Conservation (phyloP, 2,329 filamentous ascomycete species). For the Arachnopeziza araneosa region DNA sequence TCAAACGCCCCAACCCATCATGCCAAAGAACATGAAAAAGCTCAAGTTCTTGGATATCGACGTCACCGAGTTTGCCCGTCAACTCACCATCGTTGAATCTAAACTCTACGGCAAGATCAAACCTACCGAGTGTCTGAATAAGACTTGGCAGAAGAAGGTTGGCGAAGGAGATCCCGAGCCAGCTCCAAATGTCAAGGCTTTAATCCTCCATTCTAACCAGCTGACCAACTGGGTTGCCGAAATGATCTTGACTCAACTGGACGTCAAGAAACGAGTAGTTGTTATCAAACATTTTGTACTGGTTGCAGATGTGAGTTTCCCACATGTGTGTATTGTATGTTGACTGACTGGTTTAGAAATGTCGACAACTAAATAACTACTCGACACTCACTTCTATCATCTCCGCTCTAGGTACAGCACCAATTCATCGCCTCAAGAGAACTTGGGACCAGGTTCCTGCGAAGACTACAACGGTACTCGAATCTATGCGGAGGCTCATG, state of each 20-base stretch:
- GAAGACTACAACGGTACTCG: conserved; percentile 71
- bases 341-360: conserved; percentile 62
- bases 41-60: conserved; percentile 98
- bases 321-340: background rate
- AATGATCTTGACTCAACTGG: conserved; percentile 93
- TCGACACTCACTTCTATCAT: conserved; percentile 97
- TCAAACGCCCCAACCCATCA: conserved; percentile 78
- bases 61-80: conserved; percentile 90
- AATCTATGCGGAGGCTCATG: conserved; percentile 92
- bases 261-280: conserved; percentile 92
- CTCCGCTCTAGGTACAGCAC: conserved; percentile 87
- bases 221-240: conserved; percentile 99
- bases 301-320: conserved; percentile 76
- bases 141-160: conserved; percentile 98
- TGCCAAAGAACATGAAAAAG: conserved; percentile 99
- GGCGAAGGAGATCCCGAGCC: conserved; percentile 75
- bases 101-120: conserved; percentile 93
- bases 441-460: conserved; percentile 94
- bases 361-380: conserved; percentile 88
- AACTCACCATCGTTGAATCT: conserved; percentile 95
- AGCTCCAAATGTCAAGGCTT: conserved; percentile 87
- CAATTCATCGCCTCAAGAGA: conserved; percentile 85
- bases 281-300: conserved; percentile 98
- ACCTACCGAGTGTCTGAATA: conserved; percentile 92
- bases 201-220: conserved; percentile 97